These are phyloP conservation scores for Pulveroboletus frians DNA, from an alignment of 768 basidiomycete genomes.

Conservation along the genomic window DNA sequence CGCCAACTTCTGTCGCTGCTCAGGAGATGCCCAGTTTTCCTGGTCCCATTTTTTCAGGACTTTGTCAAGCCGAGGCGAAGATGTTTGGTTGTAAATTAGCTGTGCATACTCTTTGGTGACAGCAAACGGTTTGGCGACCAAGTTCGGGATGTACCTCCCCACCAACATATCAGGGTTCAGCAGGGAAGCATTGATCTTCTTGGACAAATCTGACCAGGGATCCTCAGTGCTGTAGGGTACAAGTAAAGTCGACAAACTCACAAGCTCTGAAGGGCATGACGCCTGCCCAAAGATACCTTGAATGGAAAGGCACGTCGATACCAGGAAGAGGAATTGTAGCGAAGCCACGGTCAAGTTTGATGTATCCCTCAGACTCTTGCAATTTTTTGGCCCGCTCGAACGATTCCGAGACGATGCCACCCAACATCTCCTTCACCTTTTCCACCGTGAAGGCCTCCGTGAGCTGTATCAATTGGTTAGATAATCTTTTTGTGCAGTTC, in stretches of 20 bases:
- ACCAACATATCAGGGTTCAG: conserved; percentile 93
- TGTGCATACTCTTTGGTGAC: conserved; percentile 86
- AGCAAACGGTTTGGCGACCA: conserved; percentile 84
- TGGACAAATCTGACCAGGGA: conserved; percentile 69
- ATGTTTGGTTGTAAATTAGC: conserved; percentile 93
- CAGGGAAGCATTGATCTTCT: conserved; percentile 91
- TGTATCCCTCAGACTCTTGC: conserved; percentile 78
- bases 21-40: conserved; percentile 76
- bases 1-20: conserved; percentile 88
- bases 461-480: conserved; percentile 45
- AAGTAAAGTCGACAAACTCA: conserved; percentile 38
- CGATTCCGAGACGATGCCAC: conserved; percentile 84
- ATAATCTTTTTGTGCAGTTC: background rate
- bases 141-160: conserved; percentile 95
- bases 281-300: conserved; percentile 97
- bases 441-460: conserved; percentile 85
- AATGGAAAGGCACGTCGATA: conserved; percentile 99
- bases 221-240: background rate
- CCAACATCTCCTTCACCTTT: conserved; percentile 94
- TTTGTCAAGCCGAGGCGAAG: conserved; percentile 90
- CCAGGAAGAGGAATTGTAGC: conserved; percentile 94
- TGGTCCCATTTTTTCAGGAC: conserved; percentile 93
- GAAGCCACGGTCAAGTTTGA: conserved; percentile 94
- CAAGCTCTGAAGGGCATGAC: conserved; percentile 96
- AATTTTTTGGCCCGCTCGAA: conserved; percentile 70